Percentiles rank a stretch among this genome's conserved stretches.
phyloP scores from a whole-genome alignment of 1,284 basidiomycete genomes.

The Puccinia horiana region DNA sequence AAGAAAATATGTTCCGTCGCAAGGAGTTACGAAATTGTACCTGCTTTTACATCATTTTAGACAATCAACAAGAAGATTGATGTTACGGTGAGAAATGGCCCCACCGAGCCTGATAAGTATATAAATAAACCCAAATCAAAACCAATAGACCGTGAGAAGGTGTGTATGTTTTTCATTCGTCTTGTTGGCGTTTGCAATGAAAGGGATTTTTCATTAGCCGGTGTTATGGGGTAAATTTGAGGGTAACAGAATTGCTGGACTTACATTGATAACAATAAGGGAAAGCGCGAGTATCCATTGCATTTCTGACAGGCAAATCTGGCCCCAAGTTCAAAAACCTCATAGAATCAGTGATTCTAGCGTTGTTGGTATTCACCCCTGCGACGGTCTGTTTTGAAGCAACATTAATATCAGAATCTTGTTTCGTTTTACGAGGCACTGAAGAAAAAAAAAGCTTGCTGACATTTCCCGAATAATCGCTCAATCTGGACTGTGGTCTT shows the following conservation, averaged over 20 bases:
- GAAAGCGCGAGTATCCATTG: slow-evolving; percentile 27
- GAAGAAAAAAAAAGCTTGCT: not conserved
- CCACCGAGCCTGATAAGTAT: too few species aligned
- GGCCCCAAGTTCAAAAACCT: slow-evolving; percentile 21
- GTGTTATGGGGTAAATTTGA: not conserved
- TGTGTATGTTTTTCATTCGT: too few species aligned
- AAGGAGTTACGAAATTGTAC: too few species aligned
- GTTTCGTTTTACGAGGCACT: too few species aligned
- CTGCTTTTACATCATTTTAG: too few species aligned
- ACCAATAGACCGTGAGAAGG: too few species aligned
- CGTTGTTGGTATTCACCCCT: slow-evolving; percentile 20
- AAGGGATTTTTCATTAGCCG: not conserved
- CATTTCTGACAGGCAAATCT: slow-evolving; percentile 20
- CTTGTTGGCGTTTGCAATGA: not conserved
- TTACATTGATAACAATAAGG: slow-evolving; percentile 46
- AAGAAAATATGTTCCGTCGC: too few species aligned
- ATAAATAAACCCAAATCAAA: too few species aligned
- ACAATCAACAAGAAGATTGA: too few species aligned
- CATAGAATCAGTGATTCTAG: slow-evolving; percentile 31
- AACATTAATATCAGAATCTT: not conserved
- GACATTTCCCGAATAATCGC: slow-evolving; percentile 34
- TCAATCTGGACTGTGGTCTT: not conserved
- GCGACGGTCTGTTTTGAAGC: slow-evolving; percentile 19
- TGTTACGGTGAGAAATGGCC: too few species aligned
- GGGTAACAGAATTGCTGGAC: not conserved